Evolutionary conservation across 331 rosid species (phyloP).

Genomic region (Dryas integrifolia): DNA sequence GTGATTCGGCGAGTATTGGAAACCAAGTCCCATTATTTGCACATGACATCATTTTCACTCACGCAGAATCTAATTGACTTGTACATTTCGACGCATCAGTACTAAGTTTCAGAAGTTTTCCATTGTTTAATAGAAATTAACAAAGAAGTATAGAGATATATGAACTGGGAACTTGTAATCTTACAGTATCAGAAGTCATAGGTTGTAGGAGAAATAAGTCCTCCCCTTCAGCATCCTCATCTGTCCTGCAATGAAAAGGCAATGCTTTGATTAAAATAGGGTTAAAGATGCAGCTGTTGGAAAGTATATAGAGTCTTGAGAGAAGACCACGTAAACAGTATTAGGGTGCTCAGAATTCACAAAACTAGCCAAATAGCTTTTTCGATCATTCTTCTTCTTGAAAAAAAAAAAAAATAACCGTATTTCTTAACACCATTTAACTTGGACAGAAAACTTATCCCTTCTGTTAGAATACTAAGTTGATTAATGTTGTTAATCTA

Average conservation of each 20-base stretch:
- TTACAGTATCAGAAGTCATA: conserved; percentile 40
- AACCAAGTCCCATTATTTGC: no score
- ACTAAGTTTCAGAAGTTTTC: conserved; percentile 5
- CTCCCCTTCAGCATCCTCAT: conserved; percentile 68
- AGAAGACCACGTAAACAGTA: no score
- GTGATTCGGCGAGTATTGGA: no score
- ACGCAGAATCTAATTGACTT: not conserved
- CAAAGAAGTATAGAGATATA: conserved; percentile 8
- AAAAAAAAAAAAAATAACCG: not conserved
- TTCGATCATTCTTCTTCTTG: not conserved
- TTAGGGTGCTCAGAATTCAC: not conserved
- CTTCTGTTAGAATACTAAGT: no score
- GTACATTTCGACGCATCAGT: not conserved
- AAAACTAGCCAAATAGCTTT: not conserved
- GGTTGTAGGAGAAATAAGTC: conserved; percentile 53
- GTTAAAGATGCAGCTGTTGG: not conserved
- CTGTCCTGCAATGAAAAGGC: conserved; percentile 52
- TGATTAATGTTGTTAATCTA: no score
- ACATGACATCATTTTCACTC: no score
- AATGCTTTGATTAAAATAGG: not conserved
- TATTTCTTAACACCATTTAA: no score
- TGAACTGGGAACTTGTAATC: conserved; percentile 25
- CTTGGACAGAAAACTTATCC: no score
- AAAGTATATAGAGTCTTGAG: no score
- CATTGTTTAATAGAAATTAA: not conserved